Base-by-base conservation (phyloP, 2,329 filamentous ascomycete species). In the Colletotrichum sp. region DNA sequence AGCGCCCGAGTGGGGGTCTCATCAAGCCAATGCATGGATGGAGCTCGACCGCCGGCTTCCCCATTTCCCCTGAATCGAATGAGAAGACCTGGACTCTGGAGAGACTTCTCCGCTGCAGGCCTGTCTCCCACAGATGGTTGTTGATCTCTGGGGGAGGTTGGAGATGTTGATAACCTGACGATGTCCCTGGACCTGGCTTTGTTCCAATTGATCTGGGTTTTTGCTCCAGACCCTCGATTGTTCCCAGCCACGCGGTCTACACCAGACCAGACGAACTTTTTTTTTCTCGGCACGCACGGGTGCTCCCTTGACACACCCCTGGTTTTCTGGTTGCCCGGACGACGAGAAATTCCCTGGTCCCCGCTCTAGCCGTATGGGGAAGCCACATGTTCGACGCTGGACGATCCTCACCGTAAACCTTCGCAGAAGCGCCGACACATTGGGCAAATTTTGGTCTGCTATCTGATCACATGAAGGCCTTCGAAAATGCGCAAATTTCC, bases 381-480 rank as follows among this genome's bases (percentile, higher is more conserved):
- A 73, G 65, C 18, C 39, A 59, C 49, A 49, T 73, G 57, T 68
- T 44, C 70, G 64, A 71, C 70, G 68, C 32, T 76, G 57, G 44
- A 59, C 63, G 26, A 73, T 39, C 39, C n/a, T 36, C 70, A 55
- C 66, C 28, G 49, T 36, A 12, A 39, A 55, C 30, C 28, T 24
- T 21, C 52, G 18, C 32, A 32, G 68, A 16, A 60, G 66, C 49
- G 66, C 67, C 68, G 28, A 65, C 30, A 69, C 44, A 16, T 52
- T 32, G 24, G 57, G 39, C 32, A 21, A 49, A 63, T 44, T 36
- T 68, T 49, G 30, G 59, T 74, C 26, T 66, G 44, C 64, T 32
- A 52, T 52, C 39, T 62, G 34, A 75, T 73, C 73, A 76, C 73
- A 68, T 73, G 73, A 52, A 65, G 60, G 34, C n/a, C n/a, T 34